phyloP scores from a whole-genome alignment of 768 basidiomycete species.

The Lentinula lateritia region DNA sequence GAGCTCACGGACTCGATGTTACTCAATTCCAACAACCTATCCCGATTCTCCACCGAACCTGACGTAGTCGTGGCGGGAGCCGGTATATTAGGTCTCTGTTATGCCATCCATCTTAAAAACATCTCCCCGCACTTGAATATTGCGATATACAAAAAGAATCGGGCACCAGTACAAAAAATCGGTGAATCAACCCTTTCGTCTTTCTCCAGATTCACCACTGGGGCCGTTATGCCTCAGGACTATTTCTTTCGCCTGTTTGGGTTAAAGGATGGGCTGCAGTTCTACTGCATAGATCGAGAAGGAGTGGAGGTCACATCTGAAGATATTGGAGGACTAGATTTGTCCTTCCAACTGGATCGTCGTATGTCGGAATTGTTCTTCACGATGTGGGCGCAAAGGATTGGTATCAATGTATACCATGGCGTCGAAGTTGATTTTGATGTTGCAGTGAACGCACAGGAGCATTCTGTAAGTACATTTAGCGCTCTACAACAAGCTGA shows the following conservation, averaged over 20 bases:
- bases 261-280: slow-evolving; percentile 9
- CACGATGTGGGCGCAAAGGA: slow-evolving; percentile 10
- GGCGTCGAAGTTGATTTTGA: slow-evolving; percentile 9
- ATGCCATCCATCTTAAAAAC: slow-evolving; percentile 12
- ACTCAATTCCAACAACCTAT: neutral
- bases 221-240: slow-evolving; percentile 6
- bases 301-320: neutral
- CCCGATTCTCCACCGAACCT: neutral
- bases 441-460: neutral
- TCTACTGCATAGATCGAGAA: slow-evolving; percentile 11
- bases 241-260: slow-evolving; percentile 10
- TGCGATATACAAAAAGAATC: slow-evolving; percentile 11
- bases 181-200: slow-evolving; percentile 13
- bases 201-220: slow-evolving; percentile 9
- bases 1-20: neutral
- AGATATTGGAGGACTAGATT: slow-evolving; percentile 2
- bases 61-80: slow-evolving; percentile 12
- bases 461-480: slow-evolving; percentile 3
- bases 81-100: slow-evolving; percentile 12
- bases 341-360: slow-evolving; percentile 8
- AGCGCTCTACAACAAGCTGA: neutral
- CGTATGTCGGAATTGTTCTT: slow-evolving; percentile 11
- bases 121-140: slow-evolving; percentile 10
- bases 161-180: slow-evolving; percentile 6
- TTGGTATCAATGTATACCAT: slow-evolving; percentile 12